Evolutionary conservation across 2,329 filamentous ascomycete species (phyloP).

Genomic region (Didymella pomorum): DNA sequence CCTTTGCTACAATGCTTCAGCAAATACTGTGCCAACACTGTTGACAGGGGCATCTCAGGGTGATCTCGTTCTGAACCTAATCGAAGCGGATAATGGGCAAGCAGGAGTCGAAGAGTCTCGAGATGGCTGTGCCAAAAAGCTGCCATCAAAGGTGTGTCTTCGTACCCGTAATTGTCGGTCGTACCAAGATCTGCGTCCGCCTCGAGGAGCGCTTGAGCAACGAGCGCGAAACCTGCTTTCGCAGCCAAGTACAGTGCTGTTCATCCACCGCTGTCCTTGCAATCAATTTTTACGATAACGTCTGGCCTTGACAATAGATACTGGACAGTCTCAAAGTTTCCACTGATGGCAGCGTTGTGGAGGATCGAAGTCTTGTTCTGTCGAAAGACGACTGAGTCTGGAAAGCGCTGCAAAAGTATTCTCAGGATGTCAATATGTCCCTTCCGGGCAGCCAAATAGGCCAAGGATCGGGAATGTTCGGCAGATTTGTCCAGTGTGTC

Average conservation of each 20-base stretch:
- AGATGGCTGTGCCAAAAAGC: not conserved
- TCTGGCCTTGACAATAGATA: not conserved
- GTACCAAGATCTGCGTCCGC: not conserved
- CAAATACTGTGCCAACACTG: not conserved
- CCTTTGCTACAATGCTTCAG: not conserved
- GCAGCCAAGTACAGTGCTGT: not conserved
- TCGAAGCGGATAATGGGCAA: not conserved
- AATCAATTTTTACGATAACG: not conserved
- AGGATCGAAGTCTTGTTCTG: not conserved
- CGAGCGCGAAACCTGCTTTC: not conserved
- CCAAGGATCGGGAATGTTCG: not conserved
- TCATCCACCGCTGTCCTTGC: not conserved
- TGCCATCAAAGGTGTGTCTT: not conserved
- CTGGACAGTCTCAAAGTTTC: not conserved
- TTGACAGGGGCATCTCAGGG: not conserved
- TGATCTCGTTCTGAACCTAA: not conserved
- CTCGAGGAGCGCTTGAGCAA: not conserved
- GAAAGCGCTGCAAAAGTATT: not conserved
- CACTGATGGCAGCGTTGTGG: not conserved
- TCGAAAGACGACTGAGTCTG: not conserved
- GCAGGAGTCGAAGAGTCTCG: not conserved
- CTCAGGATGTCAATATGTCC: not conserved
- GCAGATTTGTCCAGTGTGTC: not conserved
- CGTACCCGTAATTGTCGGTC: not conserved
- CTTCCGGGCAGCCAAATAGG: not conserved